A percentile compares a stretch with the other conserved stretches of the same genome.
Conservation (phyloP, 805 yeast genomes). For the Metschnikowia hibisci region DNA sequence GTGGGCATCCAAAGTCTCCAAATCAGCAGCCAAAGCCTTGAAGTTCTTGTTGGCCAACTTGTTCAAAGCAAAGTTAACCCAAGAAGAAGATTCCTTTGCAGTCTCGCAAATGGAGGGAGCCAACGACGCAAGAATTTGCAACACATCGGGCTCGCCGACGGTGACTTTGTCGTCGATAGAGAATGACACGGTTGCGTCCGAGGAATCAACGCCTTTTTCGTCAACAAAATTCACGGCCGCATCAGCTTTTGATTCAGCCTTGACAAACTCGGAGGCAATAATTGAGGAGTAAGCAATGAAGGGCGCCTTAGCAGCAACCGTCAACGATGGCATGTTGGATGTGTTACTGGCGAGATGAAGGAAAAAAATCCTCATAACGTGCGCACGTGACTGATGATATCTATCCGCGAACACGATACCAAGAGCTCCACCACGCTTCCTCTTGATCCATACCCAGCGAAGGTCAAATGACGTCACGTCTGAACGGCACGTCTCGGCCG, state of each 20-base stretch:
- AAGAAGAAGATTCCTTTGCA: slow-evolving; percentile 34
- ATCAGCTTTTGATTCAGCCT: slow-evolving; percentile 44
- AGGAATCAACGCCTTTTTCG: slow-evolving; percentile 53
- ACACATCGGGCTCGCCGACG: slow-evolving; percentile 41
- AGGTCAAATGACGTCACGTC: slow-evolving; percentile 12
- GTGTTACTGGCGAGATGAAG: not conserved
- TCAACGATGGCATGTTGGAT: slow-evolving; percentile 43
- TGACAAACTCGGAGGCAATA: slow-evolving; percentile 74
- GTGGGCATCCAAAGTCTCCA: slow-evolving; percentile 78
- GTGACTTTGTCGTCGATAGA: slow-evolving; percentile 41
- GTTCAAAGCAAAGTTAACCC: slow-evolving; percentile 65
- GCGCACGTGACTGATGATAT: slow-evolving; percentile 5
- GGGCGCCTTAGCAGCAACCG: slow-evolving; percentile 84
- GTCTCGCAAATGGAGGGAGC: slow-evolving; percentile 43
- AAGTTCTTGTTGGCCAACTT: slow-evolving; percentile 80
- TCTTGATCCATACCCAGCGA: not conserved
- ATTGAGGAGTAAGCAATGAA: slow-evolving; percentile 73
- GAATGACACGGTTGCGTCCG: slow-evolving; percentile 44
- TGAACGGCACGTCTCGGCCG: slow-evolving; percentile 32
- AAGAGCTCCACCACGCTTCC: not conserved
- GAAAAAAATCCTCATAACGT: slow-evolving; percentile 4
- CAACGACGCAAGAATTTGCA: slow-evolving; percentile 47
- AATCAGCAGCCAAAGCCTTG: slow-evolving; percentile 71
- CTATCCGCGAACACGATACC: not conserved
- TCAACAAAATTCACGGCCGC: slow-evolving; percentile 66